phyloP scores from a whole-genome alignment of 257 asterid genomes.

The Solanum chilense region DNA sequence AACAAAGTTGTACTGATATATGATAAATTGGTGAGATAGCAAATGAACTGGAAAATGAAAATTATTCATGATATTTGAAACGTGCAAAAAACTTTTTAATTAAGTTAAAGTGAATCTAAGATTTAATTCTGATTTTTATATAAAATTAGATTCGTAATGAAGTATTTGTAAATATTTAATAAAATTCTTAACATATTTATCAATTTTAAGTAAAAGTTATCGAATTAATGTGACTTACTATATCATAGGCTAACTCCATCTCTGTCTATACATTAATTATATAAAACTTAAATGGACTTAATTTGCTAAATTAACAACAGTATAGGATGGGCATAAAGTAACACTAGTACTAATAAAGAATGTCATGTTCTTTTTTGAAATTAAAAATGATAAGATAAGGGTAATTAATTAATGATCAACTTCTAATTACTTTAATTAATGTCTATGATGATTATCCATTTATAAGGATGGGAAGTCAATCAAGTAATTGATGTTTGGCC shows the following conservation, averaged over 20 bases:
- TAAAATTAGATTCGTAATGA: background rate
- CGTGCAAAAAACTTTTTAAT: background rate
- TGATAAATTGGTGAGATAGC: background rate
- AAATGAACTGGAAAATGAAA: background rate
- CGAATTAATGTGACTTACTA: too few species aligned
- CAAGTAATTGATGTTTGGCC: too few species aligned
- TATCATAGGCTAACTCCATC: too few species aligned
- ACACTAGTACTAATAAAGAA: background rate
- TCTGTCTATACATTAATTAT: background rate
- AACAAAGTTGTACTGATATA: background rate
- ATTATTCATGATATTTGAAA: background rate
- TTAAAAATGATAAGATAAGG: background rate
- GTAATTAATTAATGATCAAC: background rate
- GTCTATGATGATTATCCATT: too few species aligned
- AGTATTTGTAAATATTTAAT: background rate
- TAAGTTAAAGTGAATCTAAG: background rate
- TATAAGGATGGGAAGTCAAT: too few species aligned
- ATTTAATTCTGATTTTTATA: background rate
- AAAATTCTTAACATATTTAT: background rate
- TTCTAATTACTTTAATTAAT: background rate
- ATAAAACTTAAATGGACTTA: background rate
- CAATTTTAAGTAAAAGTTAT: background rate
- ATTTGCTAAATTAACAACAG: background rate
- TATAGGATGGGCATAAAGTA: background rate
- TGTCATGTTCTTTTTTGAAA: background rate